These are phyloP conservation scores for Ophiostoma tasmaniense DNA, from an alignment of 2,329 filamentous ascomycete species.

Conservation along the genomic window DNA sequence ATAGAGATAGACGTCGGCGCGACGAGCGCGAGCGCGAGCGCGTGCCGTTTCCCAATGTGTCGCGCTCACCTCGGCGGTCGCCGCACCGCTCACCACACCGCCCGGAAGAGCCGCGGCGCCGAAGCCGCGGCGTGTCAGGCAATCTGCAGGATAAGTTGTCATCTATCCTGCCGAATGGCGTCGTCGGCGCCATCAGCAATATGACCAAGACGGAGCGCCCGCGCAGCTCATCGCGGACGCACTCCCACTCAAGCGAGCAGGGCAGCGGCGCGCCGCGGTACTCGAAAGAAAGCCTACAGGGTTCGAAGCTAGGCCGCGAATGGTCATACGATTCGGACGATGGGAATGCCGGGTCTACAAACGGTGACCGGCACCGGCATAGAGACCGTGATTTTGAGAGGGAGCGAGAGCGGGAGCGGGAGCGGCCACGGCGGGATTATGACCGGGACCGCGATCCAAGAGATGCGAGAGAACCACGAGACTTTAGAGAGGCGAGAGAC, in stretches of 20 bases:
- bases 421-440: constrained; percentile 23
- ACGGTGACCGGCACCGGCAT: constrained; percentile 20
- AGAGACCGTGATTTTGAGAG: constrained; percentile 24
- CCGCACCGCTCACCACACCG: constrained; percentile 19
- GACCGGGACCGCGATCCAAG: background rate
- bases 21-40: constrained; percentile 14
- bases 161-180: constrained; percentile 34
- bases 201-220: constrained; percentile 28
- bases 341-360: constrained; percentile 4
- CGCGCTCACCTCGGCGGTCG: constrained; percentile 8
- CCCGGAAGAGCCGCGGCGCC: constrained; percentile 31
- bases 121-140: constrained; percentile 30
- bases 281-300: constrained; percentile 34
- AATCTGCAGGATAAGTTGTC: constrained; percentile 38
- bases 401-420: constrained; percentile 9
- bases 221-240: constrained; percentile 17
- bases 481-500: constrained; percentile 17
- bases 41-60: background rate
- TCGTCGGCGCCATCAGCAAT: constrained; percentile 12
- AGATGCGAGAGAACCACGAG: constrained; percentile 22
- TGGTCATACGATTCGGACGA: constrained; percentile 35
- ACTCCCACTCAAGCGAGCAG: constrained; percentile 6
- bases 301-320: constrained; percentile 34
- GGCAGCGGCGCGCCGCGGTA: constrained; percentile 24
- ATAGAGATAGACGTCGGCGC: constrained; percentile 16